Percentiles rank a stretch among this genome's conserved stretches.
phyloP scores from a whole-genome alignment of 2,329 filamentous ascomycete genomes.

The Ilyonectria sp. region DNA sequence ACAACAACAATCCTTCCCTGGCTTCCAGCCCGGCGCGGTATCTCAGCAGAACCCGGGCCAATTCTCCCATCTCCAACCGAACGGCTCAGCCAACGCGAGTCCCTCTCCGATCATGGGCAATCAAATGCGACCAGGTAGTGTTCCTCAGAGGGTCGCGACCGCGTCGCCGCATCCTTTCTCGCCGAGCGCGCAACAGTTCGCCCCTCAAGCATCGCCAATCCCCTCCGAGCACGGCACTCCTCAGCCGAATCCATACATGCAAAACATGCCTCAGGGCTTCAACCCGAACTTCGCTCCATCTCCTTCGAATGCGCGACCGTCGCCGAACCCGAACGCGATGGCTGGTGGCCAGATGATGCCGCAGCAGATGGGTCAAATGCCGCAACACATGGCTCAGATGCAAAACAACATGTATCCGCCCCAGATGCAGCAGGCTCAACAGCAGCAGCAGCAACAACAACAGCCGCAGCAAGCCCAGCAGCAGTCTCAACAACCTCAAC shows the following conservation, averaged over 20 bases:
- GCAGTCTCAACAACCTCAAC: slow-evolving; percentile 51
- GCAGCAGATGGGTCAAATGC: slow-evolving; percentile 65
- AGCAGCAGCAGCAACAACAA: slow-evolving; percentile 61
- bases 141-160: slow-evolving; percentile 87
- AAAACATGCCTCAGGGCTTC: slow-evolving; percentile 71
- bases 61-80: slow-evolving; percentile 87
- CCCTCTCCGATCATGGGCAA: slow-evolving; percentile 94
- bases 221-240: slow-evolving; percentile 84
- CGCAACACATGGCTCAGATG: slow-evolving; percentile 65
- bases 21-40: slow-evolving; percentile 77
- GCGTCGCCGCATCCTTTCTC: slow-evolving; percentile 94
- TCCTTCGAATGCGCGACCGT: slow-evolving; percentile 69
- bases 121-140: slow-evolving; percentile 79
- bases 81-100: slow-evolving; percentile 86
- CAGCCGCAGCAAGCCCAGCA: slow-evolving; percentile 58
- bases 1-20: slow-evolving; percentile 80
- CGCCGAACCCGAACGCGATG: slow-evolving; percentile 69
- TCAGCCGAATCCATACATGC: slow-evolving; percentile 80
- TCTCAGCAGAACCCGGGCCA: slow-evolving; percentile 74
- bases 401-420: slow-evolving; percentile 59
- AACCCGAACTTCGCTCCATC: slow-evolving; percentile 72
- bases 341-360: slow-evolving; percentile 67
- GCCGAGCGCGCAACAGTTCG: slow-evolving; percentile 80
- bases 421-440: slow-evolving; percentile 62
- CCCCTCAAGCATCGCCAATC: slow-evolving; percentile 80